Evolutionary conservation across 1,284 basidiomycete genomes (phyloP).

Genomic region (Leccinum colubrinum): DNA sequence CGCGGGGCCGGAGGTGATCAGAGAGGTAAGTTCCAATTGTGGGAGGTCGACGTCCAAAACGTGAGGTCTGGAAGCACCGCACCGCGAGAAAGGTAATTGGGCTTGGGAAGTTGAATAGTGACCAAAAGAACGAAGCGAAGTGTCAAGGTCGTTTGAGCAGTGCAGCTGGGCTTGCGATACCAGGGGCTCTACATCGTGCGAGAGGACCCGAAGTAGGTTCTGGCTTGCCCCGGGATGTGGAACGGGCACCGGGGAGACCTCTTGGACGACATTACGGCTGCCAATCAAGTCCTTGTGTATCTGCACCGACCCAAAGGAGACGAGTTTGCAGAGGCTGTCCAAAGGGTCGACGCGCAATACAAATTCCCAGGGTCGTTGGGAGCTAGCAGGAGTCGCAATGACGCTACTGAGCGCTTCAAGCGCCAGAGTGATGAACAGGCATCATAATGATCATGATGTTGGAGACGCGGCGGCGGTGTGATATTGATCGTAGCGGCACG

Average conservation of each 20-base stretch:
- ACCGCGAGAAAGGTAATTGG: slow-evolving; percentile 7
- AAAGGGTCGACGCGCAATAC: slow-evolving; percentile 17
- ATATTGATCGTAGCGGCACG: neutral
- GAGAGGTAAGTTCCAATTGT: slow-evolving; percentile 52
- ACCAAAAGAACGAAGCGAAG: neutral
- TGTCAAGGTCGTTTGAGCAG: slow-evolving; percentile 25
- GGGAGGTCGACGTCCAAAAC: slow-evolving; percentile 29
- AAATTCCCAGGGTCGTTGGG: slow-evolving; percentile 22
- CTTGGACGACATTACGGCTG: slow-evolving; percentile 10
- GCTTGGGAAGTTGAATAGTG: neutral
- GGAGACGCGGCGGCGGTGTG: neutral
- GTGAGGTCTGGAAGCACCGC: neutral
- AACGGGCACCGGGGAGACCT: slow-evolving; percentile 14
- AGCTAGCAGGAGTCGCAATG: too few species aligned
- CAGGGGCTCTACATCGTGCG: slow-evolving; percentile 18
- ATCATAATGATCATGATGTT: too few species aligned
- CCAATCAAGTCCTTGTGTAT: slow-evolving; percentile 20
- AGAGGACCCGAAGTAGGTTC: slow-evolving; percentile 21
- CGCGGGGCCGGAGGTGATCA: slow-evolving; percentile 62
- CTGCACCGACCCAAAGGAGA: slow-evolving; percentile 21
- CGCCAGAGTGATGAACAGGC: too few species aligned
- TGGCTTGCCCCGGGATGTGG: slow-evolving; percentile 4
- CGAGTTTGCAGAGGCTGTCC: slow-evolving; percentile 12
- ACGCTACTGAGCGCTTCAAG: too few species aligned
- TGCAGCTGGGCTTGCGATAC: slow-evolving; percentile 22